These are phyloP conservation scores for Alternaria sp. DNA, from an alignment of 2,329 filamentous ascomycete genomes.

Conservation along the genomic window DNA sequence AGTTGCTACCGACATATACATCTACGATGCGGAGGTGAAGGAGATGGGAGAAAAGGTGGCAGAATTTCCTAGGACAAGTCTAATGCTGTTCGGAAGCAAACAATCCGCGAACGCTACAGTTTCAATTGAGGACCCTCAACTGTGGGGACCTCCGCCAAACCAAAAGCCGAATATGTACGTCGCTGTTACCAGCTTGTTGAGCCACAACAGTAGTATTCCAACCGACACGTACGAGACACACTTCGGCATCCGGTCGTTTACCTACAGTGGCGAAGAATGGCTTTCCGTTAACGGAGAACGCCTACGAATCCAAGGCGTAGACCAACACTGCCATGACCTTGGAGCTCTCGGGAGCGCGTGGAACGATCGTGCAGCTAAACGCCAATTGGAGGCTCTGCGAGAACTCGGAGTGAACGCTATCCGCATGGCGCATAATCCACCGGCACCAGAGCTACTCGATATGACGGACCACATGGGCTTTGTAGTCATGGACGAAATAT, in stretches of 20 bases:
- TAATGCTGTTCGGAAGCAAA: slow-evolving; percentile 34
- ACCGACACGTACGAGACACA: slow-evolving; percentile 52
- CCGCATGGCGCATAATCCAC: slow-evolving; percentile 64
- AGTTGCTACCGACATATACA: slow-evolving; percentile 54
- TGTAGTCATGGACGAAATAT: too few species aligned
- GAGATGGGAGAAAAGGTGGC: slow-evolving; percentile 26
- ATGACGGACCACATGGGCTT: slow-evolving; percentile 41
- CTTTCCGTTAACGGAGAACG: slow-evolving; percentile 59
- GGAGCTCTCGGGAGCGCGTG: slow-evolving; percentile 62
- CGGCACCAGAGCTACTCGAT: slow-evolving; percentile 61
- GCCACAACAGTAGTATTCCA: slow-evolving; percentile 42
- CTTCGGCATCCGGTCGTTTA: slow-evolving; percentile 61
- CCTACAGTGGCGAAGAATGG: slow-evolving; percentile 54
- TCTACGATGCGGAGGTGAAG: slow-evolving; percentile 46
- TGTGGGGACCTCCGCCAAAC: slow-evolving; percentile 60
- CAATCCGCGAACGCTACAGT: slow-evolving; percentile 49
- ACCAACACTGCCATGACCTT: slow-evolving; percentile 61
- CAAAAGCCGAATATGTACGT: slow-evolving; percentile 61
- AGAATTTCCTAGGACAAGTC: not conserved
- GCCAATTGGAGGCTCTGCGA: slow-evolving; percentile 60
- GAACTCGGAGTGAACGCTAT: slow-evolving; percentile 63
- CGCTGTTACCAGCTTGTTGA: slow-evolving; percentile 53
- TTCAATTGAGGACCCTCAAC: slow-evolving; percentile 51
- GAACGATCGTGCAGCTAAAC: slow-evolving; percentile 59
- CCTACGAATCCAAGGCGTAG: slow-evolving; percentile 58